phyloP scores from a whole-genome alignment of 768 basidiomycete genomes.

The Mycena floridula region DNA sequence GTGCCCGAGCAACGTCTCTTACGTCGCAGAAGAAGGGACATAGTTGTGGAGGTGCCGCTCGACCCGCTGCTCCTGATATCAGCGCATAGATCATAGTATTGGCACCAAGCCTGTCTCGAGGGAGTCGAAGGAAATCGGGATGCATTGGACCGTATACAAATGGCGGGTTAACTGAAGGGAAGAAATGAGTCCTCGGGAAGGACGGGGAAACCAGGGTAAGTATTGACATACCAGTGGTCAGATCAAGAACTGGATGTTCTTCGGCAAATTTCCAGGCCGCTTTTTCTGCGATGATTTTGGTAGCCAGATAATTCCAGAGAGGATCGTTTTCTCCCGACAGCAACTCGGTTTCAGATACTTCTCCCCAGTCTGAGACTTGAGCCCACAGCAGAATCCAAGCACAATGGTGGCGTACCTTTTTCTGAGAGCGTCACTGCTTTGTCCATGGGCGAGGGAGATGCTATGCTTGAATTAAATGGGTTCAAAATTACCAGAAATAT shows the following conservation, averaged over 20 bases:
- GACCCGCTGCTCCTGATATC: too few relatives aligned
- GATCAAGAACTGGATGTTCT: slow-evolving; percentile 14
- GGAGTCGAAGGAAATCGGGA: too few relatives aligned
- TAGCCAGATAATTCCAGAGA: neutral
- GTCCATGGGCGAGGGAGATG: slow-evolving; percentile 1
- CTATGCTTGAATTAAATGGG: neutral
- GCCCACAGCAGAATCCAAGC: neutral
- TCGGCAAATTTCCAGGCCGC: slow-evolving; percentile 18
- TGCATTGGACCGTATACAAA: slow-evolving; percentile 26
- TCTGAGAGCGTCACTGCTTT: neutral
- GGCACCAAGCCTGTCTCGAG: too few relatives aligned
- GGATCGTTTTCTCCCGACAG: neutral
- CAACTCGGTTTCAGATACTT: slow-evolving; percentile 3
- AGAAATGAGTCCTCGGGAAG: neutral
- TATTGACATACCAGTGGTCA: slow-evolving; percentile 13
- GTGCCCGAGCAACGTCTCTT: slow-evolving; percentile 24
- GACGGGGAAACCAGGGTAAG: neutral
- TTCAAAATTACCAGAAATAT: neutral
- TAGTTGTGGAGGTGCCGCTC: slow-evolving; percentile 10
- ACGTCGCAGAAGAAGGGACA: slow-evolving; percentile 21
- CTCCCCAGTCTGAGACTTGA: slow-evolving; percentile 10
- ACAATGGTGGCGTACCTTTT: neutral
- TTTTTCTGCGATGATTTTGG: slow-evolving; percentile 4
- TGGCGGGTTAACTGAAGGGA: slow-evolving; percentile 20
- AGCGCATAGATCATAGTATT: too few relatives aligned